Conservation (phyloP, 225 moss, liverwort and hornwort genomes). For the Thuidium tamariscinum region DNA sequence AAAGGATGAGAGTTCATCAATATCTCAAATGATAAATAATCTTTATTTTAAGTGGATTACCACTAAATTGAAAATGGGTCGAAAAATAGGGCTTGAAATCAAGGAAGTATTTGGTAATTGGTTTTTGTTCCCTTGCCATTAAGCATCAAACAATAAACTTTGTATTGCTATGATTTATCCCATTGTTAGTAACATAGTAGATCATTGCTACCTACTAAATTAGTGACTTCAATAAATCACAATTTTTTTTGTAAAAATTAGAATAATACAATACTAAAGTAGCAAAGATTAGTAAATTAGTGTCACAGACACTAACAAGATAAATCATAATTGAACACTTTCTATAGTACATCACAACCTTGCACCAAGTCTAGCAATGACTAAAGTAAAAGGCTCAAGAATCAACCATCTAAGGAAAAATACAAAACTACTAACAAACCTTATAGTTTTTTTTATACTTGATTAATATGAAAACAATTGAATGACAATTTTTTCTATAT, state of each 20-base stretch:
- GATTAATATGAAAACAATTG: too few species aligned
- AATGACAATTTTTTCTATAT: too few species aligned
- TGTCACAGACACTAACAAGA: neutral
- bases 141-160: neutral
- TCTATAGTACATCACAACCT: neutral
- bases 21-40: neutral
- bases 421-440: too few species aligned
- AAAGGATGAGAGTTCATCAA: too few species aligned
- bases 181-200: too few species aligned
- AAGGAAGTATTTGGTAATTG: rapidly evolving
- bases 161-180: neutral
- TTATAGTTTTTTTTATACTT: too few species aligned
- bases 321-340: neutral
- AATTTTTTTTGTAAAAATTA: neutral
- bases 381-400: neutral
- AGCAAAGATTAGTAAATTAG: neutral
- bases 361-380: neutral
- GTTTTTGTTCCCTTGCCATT: neutral
- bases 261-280: neutral
- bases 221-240: neutral
- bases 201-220: too few species aligned
- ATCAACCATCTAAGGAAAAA: too few species aligned
- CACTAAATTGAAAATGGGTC: neutral
- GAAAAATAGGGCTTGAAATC: neutral
- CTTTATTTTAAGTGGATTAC: neutral